Evolutionary conservation across 345 rosid genomes (phyloP), one percentile per base, ranked within the genome.

Genomic region (Pelargonium nanum): DNA sequence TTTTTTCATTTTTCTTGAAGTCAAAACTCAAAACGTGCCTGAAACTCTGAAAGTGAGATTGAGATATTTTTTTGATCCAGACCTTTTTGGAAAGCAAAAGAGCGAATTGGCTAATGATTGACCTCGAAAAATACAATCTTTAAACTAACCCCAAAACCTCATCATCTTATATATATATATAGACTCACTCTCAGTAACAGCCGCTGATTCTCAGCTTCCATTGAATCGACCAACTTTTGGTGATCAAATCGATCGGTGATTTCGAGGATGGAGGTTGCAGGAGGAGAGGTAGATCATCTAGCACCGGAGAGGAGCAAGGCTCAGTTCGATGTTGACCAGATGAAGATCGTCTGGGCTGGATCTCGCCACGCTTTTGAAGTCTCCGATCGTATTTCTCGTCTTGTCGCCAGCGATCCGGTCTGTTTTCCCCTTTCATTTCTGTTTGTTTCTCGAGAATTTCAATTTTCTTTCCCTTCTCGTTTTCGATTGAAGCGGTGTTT

Each of bases 281-380:
- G 40, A 24, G 72, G 63, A 53, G n/a, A 23, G 24, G 74, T 81
- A 12, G 97, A 90, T 76, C 72, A 81, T 63, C 74, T 80, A 23
- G 89, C 83, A 19, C 76, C 67, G 10, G 99, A 94, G 85, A 81
- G 97, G 76, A 80, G 55, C 77, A 84, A 69, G 76, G 85, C 93
- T 0, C 78, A 82, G 69, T 90, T 94, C 70, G 90, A 88, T 40
- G 92, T 94, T 48, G 91, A 87, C 2, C 85, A 79, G 50, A 86
- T 94, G 96, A 94, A 94, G 83, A 68, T 94, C 83, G 86, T 81
- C 57, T 94, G 99, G 99, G 96, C 91, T 19, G 95, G 99, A 34
- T 94, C 99, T 19, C 90, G 77, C 63, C 86, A 81, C 53, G 85
- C 76, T 75, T 77, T 79, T 40, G 91, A 94, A 63, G 72, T 86